Evolutionary conservation across 345 rosid genomes (phyloP).

Genomic region (Populus tremula): DNA sequence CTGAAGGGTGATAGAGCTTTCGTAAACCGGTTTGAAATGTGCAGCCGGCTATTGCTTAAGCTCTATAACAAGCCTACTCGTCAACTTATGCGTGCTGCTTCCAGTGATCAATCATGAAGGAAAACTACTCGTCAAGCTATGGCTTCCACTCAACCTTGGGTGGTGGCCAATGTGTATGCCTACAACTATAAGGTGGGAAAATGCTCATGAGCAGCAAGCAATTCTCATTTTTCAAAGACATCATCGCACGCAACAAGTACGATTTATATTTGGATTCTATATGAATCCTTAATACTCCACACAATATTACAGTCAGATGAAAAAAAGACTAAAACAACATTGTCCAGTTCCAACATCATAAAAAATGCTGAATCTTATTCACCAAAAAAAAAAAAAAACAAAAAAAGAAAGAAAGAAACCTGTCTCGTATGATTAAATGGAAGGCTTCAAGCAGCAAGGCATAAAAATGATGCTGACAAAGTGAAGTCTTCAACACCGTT

Average conservation of each 20-base stretch:
- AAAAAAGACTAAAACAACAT: not conserved
- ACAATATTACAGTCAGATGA: not conserved
- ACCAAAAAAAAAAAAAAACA: not conserved
- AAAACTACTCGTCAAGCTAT: too few species aligned
- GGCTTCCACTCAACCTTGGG: too few species aligned
- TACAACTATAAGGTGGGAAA: not conserved
- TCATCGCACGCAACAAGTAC: not conserved
- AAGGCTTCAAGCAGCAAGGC: slow-evolving; percentile 10
- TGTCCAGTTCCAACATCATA: slow-evolving; percentile 7
- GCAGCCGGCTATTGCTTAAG: not conserved
- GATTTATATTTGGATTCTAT: not conserved
- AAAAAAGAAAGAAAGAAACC: not conserved
- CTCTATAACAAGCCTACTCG: not conserved
- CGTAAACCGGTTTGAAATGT: not conserved
- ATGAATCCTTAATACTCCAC: not conserved
- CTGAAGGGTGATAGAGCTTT: too few species aligned
- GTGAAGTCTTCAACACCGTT: not conserved
- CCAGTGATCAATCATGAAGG: too few species aligned
- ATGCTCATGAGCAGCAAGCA: not conserved
- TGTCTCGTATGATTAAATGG: not conserved
- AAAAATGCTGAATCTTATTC: slow-evolving; percentile 10
- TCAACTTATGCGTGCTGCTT: not conserved
- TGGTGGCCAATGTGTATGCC: not conserved
- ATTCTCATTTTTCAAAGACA: not conserved
- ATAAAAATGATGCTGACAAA: not conserved